These are phyloP conservation scores for Polyporus arcularius DNA, from an alignment of 768 basidiomycete species.

Conservation along the genomic window DNA sequence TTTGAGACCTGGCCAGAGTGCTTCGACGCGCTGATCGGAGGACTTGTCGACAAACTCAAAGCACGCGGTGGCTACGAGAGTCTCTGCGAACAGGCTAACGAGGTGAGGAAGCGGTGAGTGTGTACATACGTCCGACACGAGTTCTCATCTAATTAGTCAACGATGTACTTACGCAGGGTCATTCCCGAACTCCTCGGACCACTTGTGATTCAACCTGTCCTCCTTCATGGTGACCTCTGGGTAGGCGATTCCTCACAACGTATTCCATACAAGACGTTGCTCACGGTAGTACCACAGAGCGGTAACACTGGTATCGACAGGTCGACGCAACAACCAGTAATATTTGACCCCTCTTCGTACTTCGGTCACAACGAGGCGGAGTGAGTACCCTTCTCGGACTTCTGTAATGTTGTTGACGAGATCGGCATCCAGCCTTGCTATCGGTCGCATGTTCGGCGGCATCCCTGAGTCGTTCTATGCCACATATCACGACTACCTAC, in stretches of 20 bases:
- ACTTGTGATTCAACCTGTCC: slow-evolving; percentile 61
- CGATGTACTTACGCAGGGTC: slow-evolving; percentile 44
- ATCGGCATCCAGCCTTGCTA: slow-evolving; percentile 54
- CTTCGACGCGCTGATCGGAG: slow-evolving; percentile 60
- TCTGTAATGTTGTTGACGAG: neutral
- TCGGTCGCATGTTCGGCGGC: slow-evolving; percentile 80
- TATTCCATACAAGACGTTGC: neutral
- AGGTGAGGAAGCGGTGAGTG: slow-evolving; percentile 49
- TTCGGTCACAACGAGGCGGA: slow-evolving; percentile 84
- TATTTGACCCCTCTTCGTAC: slow-evolving; percentile 79
- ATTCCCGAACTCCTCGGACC: slow-evolving; percentile 67
- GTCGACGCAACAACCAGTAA: slow-evolving; percentile 56
- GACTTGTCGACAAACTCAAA: slow-evolving; percentile 51
- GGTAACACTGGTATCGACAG: slow-evolving; percentile 70
- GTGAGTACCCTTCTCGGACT: slow-evolving; percentile 41
- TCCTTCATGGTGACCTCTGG: slow-evolving; percentile 83
- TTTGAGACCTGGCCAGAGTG: slow-evolving; percentile 71
- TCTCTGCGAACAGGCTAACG: slow-evolving; percentile 52
- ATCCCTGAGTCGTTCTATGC: slow-evolving; percentile 64
- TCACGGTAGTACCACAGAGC: slow-evolving; percentile 43
- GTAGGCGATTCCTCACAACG: slow-evolving; percentile 39
- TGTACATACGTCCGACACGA: neutral
- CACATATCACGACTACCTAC: slow-evolving; percentile 61
- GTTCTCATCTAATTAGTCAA: neutral
- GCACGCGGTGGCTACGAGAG: slow-evolving; percentile 43